phyloP scores from a whole-genome alignment of 2,329 filamentous ascomycete genomes.

The Beauveria asiatica region DNA sequence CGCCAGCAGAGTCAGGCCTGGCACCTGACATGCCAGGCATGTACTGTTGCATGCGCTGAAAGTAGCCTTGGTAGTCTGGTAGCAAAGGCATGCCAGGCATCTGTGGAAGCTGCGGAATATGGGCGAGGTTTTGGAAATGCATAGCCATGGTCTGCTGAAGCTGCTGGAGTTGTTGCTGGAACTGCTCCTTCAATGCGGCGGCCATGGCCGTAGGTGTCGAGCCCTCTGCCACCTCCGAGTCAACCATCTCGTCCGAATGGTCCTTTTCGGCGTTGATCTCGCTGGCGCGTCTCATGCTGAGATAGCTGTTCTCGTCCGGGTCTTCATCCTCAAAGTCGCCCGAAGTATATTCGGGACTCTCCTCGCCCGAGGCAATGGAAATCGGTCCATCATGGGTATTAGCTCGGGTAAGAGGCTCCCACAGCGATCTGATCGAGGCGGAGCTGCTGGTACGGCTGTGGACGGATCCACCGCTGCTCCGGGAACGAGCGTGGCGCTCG shows the following conservation, averaged over 20 bases:
- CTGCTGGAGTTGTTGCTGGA: conserved; percentile 66
- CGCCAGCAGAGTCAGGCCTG: conserved; percentile 39
- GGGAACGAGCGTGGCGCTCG: conserved; percentile 55
- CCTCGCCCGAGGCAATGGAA: conserved; percentile 33
- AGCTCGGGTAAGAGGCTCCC: conserved; percentile 42
- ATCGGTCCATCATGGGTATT: conserved; percentile 27
- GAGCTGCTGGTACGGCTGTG: conserved; percentile 58
- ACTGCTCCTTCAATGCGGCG: conserved; percentile 63
- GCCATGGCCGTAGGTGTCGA: conserved; percentile 54
- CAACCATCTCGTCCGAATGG: conserved; percentile 31
- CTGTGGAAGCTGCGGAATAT: conserved; percentile 54
- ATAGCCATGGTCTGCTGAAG: conserved; percentile 63
- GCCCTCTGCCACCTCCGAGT: conserved; percentile 22
- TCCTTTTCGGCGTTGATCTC: conserved; percentile 23
- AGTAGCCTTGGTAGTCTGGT: conserved; percentile 64
- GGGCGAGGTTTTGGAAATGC: conserved; percentile 50
- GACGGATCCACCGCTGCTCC: conserved; percentile 57
- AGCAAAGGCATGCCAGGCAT: conserved; percentile 54
- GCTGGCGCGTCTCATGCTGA: conserved; percentile 28
- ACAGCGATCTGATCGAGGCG: conserved; percentile 57
- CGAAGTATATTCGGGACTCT: conserved; percentile 38
- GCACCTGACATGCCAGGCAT: conserved; percentile 55
- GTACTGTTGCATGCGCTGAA: conserved; percentile 59
- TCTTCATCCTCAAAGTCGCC: conserved; percentile 35
- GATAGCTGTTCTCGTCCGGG: conserved; percentile 28